phyloP scores from a whole-genome alignment of 2,329 filamentous ascomycete species.

The Aureobasidium sp. region DNA sequence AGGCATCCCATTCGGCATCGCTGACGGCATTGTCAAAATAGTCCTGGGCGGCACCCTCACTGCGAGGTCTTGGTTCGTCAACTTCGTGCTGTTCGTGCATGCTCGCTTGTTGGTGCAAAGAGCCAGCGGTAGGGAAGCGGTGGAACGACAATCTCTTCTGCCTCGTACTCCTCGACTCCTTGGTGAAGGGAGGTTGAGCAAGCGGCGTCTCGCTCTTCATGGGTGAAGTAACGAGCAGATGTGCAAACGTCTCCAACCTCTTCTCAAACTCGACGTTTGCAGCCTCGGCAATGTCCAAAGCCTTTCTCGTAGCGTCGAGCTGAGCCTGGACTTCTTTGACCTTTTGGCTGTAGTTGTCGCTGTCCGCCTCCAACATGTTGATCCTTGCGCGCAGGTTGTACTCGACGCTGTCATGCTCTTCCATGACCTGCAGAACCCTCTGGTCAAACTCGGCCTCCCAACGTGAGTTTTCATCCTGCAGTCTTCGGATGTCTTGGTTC shows the following conservation, averaged over 20 bases:
- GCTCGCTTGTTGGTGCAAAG: conserved; percentile 15
- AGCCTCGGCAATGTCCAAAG: conserved; percentile 26
- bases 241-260: conserved; percentile 31
- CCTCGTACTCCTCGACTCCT: conserved; percentile 16
- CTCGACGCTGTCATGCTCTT: conserved; percentile 24
- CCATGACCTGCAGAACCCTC: conserved; percentile 27
- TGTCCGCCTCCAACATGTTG: conserved; percentile 23
- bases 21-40: conserved; percentile 3
- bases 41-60: background rate
- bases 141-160: conserved; percentile 22
- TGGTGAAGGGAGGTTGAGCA: conserved; percentile 14
- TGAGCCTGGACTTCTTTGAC: conserved; percentile 28
- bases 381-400: conserved; percentile 23
- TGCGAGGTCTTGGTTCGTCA: background rate
- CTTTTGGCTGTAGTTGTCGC: conserved; percentile 23
- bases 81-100: background rate
- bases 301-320: conserved; percentile 24
- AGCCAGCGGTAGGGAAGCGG: conserved; percentile 27
- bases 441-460: conserved; percentile 32
- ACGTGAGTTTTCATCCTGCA: conserved; percentile 28
- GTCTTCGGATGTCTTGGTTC: conserved; percentile 25
- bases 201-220: conserved; percentile 25
- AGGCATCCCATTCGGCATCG: conserved; percentile 5
- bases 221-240: conserved; percentile 30
- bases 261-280: conserved; percentile 32